A percentile compares a stretch with the other conserved stretches of the same genome.
Evolutionary conservation across 441 rosid genomes (phyloP).

Genomic region (Brassica hybrid): DNA sequence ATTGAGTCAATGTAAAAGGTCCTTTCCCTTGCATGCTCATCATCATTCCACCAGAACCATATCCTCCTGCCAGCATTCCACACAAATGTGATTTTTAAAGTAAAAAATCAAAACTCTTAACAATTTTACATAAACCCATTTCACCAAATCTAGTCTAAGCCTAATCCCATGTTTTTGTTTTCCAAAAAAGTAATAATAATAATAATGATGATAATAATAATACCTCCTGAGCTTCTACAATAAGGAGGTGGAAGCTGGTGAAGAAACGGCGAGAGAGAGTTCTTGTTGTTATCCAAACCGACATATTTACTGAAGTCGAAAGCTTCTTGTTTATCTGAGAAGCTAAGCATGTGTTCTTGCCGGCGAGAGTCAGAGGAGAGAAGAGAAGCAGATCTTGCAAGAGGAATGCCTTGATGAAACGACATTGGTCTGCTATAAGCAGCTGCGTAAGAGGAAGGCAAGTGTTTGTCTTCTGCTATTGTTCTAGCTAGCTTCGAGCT

Average conservation of each 20-base stretch:
- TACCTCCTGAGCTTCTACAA: conserved; percentile 65
- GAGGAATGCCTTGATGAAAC: conserved; percentile 53
- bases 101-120: conserved; percentile 6
- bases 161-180: background rate
- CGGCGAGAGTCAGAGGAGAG: conserved; percentile 45
- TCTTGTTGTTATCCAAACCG: conserved; percentile 44
- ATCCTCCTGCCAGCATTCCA: conserved; percentile 35
- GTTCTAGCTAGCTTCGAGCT: conserved; percentile 48
- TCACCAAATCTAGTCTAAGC: conserved; percentile 2
- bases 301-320: conserved; percentile 42
- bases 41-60: conserved; percentile 63
- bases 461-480: conserved; percentile 28
- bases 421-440: conserved; percentile 49
- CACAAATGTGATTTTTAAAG: no score
- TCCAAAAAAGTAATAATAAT: no score
- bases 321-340: conserved; percentile 62
- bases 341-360: conserved; percentile 68
- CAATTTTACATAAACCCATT: conserved; percentile 16
- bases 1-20: conserved; percentile 82
- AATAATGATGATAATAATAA: no score
- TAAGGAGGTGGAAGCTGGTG: conserved; percentile 45
- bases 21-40: conserved; percentile 66
- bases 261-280: conserved; percentile 46
- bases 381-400: conserved; percentile 59
- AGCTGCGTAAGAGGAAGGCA: conserved; percentile 34